These are phyloP conservation scores for Terana coerulea DNA, from an alignment of 768 basidiomycete genomes.

Conservation along the genomic window DNA sequence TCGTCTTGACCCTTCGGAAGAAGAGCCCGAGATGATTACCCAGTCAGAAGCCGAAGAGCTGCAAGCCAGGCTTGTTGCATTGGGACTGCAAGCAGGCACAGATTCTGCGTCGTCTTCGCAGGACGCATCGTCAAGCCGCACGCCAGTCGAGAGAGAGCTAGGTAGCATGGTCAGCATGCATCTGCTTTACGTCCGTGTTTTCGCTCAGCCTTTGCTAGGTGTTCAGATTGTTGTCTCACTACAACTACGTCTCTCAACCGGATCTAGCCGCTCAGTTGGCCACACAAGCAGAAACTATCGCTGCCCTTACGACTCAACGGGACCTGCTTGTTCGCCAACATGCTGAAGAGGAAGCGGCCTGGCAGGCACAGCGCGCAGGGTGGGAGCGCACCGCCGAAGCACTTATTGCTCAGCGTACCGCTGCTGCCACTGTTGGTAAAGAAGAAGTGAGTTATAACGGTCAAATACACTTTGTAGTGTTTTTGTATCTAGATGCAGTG, in stretches of 20 bases:
- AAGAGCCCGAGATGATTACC: background rate
- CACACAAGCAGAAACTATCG: conserved; percentile 59
- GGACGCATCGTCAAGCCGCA: background rate
- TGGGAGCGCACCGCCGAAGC: conserved; percentile 71
- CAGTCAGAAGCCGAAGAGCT: background rate
- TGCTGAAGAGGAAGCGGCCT: conserved; percentile 54
- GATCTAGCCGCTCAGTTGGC: conserved; percentile 31
- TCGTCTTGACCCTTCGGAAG: background rate
- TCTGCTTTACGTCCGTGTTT: background rate
- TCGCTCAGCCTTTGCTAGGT: background rate
- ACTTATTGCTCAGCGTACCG: conserved; percentile 47
- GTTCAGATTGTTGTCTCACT: background rate
- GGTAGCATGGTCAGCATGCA: background rate
- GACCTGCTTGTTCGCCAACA: conserved; percentile 49
- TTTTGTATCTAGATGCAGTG: background rate
- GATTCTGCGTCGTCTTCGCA: background rate
- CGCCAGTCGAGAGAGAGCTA: background rate
- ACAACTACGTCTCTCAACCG: background rate
- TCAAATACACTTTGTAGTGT: background rate
- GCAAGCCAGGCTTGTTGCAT: background rate
- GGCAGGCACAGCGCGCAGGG: conserved; percentile 55
- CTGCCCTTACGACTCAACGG: conserved; percentile 49
- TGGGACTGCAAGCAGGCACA: background rate
- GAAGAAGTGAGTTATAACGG: conserved; percentile 4
- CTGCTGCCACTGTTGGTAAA: conserved; percentile 25